Base-by-base conservation (phyloP, 495 filamentous ascomycete species). In the Penicillium maclennaniae region DNA sequence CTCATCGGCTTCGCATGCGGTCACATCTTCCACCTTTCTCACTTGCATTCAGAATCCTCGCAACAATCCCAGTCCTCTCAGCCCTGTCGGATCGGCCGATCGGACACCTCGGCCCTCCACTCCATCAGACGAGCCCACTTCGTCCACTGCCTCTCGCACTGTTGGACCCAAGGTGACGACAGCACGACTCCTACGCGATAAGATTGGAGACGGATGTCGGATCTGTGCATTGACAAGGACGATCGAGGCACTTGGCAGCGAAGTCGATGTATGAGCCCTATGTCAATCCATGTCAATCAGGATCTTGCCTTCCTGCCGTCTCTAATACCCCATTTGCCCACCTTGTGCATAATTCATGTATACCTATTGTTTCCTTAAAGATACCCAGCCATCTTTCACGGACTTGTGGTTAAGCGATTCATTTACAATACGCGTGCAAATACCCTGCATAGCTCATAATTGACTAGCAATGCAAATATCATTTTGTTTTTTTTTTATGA, bases 1-100 rank as follows among this genome's bases (percentile, higher is more conserved):
- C 82, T 98, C 8, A 80, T 97, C 7, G 91, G 88, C 27, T 98
- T 97, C 56, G 87, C 88, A 6, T 98, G 93, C 67, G 86, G 88
- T 1, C 92, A 98, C 61, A 80, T 92, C 27, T 98, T 92, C 70
- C 93, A 98, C 58, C 75, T 97, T 7, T 78, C 83, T 8, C 93
- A 95, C 61, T 70, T 98, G 14, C 79, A 77, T 41, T 43, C 82
- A 48, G 70, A 74, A 10, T 58, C 70, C 6, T 70, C 74, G 1
- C 67, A 70, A 38, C 49, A 49, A 34, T 62, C 63, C 26, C 54
- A 26, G 39, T 46, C 49, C 17, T 51, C 19, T n/a, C 34, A 65
- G 49, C 38, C 48, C 47, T 15, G n/a, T 42, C 27, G 47, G 43
- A 34, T 53, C 57, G 1, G 61, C 54, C n/a, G 58, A 62, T 36